phyloP scores from a whole-genome alignment of 2,329 filamentous ascomycete genomes.

The Cylindrodendrum hubeiense region DNA sequence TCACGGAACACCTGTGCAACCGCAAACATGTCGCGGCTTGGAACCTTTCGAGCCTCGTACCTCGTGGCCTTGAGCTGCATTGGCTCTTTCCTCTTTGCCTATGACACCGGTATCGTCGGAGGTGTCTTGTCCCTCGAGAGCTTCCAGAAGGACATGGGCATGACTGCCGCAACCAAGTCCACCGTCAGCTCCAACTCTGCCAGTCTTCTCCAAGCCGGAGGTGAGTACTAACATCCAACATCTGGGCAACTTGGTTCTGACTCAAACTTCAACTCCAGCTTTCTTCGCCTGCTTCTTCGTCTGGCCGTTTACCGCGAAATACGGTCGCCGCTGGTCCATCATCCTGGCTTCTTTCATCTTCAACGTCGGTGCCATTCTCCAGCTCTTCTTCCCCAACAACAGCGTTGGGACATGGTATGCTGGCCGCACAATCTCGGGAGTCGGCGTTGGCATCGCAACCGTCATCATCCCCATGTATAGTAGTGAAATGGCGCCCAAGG shows the following conservation, averaged over 20 bases:
- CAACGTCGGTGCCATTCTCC: conserved; percentile 56
- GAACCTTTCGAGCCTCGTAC: conserved; percentile 53
- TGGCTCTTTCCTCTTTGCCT: conserved; percentile 56
- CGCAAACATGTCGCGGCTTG: conserved; percentile 43
- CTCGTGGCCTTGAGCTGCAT: conserved; percentile 53
- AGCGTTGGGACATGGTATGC: conserved; percentile 53
- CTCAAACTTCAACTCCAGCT: conserved; percentile 39
- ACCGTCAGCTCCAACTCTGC: conserved; percentile 55
- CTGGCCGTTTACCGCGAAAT: conserved; percentile 57
- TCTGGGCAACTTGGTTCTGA: background rate
- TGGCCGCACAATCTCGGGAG: conserved; percentile 51
- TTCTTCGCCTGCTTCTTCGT: conserved; percentile 59
- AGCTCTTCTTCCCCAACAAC: conserved; percentile 53
- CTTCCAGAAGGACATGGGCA: conserved; percentile 54
- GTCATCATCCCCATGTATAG: conserved; percentile 60
- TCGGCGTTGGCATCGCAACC: conserved; percentile 54
- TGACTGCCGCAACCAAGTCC: conserved; percentile 44
- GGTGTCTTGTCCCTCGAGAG: conserved; percentile 54
- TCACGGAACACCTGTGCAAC: background rate
- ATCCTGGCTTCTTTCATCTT: conserved; percentile 57
- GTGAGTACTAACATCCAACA: conserved; percentile 35
- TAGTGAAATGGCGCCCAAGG: conserved; percentile 60
- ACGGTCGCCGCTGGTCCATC: conserved; percentile 55
- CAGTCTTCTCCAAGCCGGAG: conserved; percentile 56
- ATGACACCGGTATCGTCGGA: conserved; percentile 58